Conservation (phyloP, 1,139 yeast genomes). For the Insectozyma bohioensis region DNA sequence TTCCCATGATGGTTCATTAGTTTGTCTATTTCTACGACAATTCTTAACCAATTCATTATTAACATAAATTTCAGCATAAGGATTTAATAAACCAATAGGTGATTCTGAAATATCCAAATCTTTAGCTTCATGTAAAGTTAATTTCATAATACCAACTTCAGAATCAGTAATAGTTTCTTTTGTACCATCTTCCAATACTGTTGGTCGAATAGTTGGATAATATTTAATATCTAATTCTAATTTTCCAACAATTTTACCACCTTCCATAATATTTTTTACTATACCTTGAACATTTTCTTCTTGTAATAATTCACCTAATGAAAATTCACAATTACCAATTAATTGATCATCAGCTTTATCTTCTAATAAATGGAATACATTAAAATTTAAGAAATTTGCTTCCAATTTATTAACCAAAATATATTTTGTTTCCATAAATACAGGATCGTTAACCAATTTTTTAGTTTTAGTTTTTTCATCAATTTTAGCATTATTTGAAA, state of each 20-base stretch:
- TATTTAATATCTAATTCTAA: slow-evolving; percentile 63
- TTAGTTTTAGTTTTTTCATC: slow-evolving; percentile 57
- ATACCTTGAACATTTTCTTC: slow-evolving; percentile 37
- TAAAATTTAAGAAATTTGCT: slow-evolving; percentile 53
- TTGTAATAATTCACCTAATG: slow-evolving; percentile 60
- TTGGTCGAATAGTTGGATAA: slow-evolving; percentile 56
- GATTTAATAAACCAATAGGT: slow-evolving; percentile 67
- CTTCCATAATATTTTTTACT: slow-evolving; percentile 38
- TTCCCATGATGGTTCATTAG: slow-evolving; percentile 74
- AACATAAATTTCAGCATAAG: slow-evolving; percentile 65
- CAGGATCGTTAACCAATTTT: slow-evolving; percentile 53
- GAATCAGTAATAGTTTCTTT: slow-evolving; percentile 51
- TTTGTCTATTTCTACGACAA: slow-evolving; percentile 61
- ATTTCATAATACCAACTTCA: slow-evolving; percentile 70
- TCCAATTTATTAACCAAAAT: slow-evolving; percentile 58
- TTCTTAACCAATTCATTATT: slow-evolving; percentile 53
- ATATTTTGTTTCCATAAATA: slow-evolving; percentile 65
- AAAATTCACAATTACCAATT: slow-evolving; percentile 57
- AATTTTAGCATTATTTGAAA: slow-evolving; percentile 45
- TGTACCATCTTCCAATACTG: slow-evolving; percentile 49
- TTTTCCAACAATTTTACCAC: slow-evolving; percentile 61
- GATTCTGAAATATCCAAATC: slow-evolving; percentile 66
- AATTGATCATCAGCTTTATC: slow-evolving; percentile 56
- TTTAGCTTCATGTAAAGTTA: slow-evolving; percentile 70
- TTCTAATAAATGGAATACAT: slow-evolving; percentile 50